Evolutionary conservation across 306 rosid species (phyloP), one percentile per base, ranked within the genome.

Genomic region (Citrullus colocynthis): DNA sequence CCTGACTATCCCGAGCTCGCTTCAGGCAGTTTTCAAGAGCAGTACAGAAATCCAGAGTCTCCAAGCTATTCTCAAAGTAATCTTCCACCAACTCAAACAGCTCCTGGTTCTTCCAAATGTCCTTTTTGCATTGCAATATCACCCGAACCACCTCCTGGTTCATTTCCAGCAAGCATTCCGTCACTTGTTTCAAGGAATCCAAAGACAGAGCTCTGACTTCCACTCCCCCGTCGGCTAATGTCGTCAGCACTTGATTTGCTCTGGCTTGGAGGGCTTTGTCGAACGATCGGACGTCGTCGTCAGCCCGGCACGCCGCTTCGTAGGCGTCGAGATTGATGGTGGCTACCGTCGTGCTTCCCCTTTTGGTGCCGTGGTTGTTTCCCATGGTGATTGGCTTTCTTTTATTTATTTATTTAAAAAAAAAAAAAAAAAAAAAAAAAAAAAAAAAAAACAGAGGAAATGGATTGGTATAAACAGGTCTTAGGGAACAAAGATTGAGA

Each of bases 141-240:
- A 95, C 95, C 60, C 85, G 89, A 2, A 90, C 96, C 67, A 95
- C 97, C 55, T 95, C 98, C 74, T 92, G 98, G 71, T 95, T 95
- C 96, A 95, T 90, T 77, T 92, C 97, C 70, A 92, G 77, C 4
- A 92, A 90, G 60, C 98, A 95, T 76, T 83, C 96, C 0, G 97
- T 95, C 74, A 95, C 86, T 60, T 88, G 88, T 51, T 89, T 88
- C 1, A 95, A 82, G 8, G 97, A 92, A 37, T 90, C 93, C 6
- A 95, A 90, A 0, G 98, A 95, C 75, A 95, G 89, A 34, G 97
- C 85, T 32, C 90, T 90, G 60, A 90, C 91, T 65, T 90, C 90
- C 0, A 92, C 98, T 2, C 98, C 96, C 11, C 55, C 87, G 28
- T 39, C 49, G 1, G 93, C 93, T 6, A 95, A 86, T 14, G 91